Conservation (phyloP, 345 rosid genomes). For the Pistacia integerrima region DNA sequence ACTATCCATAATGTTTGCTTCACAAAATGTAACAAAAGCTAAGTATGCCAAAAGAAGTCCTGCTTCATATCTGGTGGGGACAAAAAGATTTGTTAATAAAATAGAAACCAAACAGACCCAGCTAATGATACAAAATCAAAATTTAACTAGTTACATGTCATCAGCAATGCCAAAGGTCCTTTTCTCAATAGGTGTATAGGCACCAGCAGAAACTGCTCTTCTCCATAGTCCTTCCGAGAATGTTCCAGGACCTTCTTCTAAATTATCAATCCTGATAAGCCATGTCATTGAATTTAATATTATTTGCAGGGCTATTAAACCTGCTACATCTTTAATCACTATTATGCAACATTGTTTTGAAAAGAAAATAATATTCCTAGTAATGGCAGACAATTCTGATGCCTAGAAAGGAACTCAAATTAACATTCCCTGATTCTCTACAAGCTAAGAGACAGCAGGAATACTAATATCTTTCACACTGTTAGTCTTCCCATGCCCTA, state of each 20-base stretch:
- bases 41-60: slow-evolving; percentile 94
- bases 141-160: slow-evolving; percentile 62
- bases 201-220: slow-evolving; percentile 84
- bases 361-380: background rate
- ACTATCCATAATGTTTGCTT: slow-evolving; percentile 78
- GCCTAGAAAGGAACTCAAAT: background rate
- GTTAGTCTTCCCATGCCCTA: background rate
- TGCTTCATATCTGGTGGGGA: slow-evolving; percentile 73
- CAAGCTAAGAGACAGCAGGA: slow-evolving; percentile 2
- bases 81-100: slow-evolving; percentile 17
- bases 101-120: background rate
- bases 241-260: slow-evolving; percentile 55
- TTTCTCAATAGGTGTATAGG: slow-evolving; percentile 71
- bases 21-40: slow-evolving; percentile 93
- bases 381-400: background rate
- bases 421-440: background rate
- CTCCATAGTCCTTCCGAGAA: slow-evolving; percentile 88
- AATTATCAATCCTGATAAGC: slow-evolving; percentile 49
- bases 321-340: slow-evolving; percentile 9
- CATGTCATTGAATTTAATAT: slow-evolving; percentile 21
- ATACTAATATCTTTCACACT: background rate
- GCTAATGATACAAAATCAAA: slow-evolving; percentile 5
- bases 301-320: background rate
- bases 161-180: slow-evolving; percentile 93
- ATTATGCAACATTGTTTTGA: background rate